Conservation (phyloP, 768 basidiomycete genomes). For the Clitopilus passeckerianus region DNA sequence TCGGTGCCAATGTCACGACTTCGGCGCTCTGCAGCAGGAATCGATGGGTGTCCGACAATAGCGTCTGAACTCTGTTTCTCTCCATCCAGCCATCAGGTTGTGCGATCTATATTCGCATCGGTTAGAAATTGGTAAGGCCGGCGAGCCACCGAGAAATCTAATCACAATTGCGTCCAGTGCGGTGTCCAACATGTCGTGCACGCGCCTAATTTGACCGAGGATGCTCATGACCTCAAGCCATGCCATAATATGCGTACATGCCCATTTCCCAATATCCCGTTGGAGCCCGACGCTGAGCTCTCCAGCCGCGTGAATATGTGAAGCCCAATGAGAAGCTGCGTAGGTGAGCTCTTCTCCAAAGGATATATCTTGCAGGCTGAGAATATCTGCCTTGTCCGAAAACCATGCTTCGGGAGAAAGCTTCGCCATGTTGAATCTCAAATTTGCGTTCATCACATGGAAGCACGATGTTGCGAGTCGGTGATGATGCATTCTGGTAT, state of each 20-base stretch:
- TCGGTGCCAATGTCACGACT: neutral
- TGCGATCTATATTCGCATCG: neutral
- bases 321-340: neutral
- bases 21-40: neutral
- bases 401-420: neutral
- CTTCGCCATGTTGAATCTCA: neutral
- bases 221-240: neutral
- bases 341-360: neutral
- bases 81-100: neutral
- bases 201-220: neutral
- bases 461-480: neutral
- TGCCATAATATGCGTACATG: neutral
- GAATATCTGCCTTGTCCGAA: neutral
- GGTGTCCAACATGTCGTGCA: neutral
- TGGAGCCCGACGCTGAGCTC: neutral
- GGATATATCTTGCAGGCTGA: neutral
- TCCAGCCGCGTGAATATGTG: neutral
- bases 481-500: neutral
- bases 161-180: neutral
- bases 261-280: neutral
- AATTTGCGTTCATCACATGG: neutral
- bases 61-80: neutral
- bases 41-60: neutral
- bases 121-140: neutral
- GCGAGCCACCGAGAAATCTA: neutral